Percentiles rank a stretch among this genome's conserved stretches.
Evolutionary conservation across 345 rosid genomes (phyloP).

Genomic region (Gossypium sturtianum): DNA sequence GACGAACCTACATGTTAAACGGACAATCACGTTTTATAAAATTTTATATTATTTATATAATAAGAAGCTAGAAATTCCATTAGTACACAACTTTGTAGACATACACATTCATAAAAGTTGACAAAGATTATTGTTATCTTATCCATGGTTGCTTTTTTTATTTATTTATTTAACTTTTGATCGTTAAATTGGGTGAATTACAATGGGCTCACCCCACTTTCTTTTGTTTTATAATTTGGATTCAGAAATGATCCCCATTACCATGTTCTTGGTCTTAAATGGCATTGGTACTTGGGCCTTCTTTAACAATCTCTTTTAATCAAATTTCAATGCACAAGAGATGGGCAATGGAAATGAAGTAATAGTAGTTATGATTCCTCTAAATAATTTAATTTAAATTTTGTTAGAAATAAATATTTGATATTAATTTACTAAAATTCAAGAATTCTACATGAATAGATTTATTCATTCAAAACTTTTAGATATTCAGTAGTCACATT

Average conservation of each 20-base stretch:
- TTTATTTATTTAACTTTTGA: background rate
- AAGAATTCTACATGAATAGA: too few species aligned
- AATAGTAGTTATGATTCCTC: too few species aligned
- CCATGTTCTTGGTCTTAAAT: conserved; percentile 71
- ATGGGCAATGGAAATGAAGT: too few species aligned
- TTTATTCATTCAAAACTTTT: too few species aligned
- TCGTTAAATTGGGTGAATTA: conserved; percentile 52
- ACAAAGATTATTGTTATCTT: conserved; percentile 17
- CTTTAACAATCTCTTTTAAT: background rate
- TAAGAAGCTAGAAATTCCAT: background rate
- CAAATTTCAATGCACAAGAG: background rate
- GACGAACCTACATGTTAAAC: rapidly evolving
- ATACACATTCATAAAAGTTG: conserved; percentile 66
- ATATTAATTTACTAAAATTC: too few species aligned
- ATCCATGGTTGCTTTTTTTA: conserved; percentile 45
- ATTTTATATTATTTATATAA: too few species aligned
- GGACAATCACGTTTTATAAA: too few species aligned
- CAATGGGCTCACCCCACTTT: conserved; percentile 48
- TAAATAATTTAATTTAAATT: too few species aligned
- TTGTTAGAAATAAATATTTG: too few species aligned
- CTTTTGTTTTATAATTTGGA: conserved; percentile 36
- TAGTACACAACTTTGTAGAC: too few species aligned
- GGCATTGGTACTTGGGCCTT: conserved; percentile 45
- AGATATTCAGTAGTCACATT: too few species aligned
- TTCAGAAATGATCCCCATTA: conserved; percentile 65